Evolutionary conservation across 495 filamentous ascomycete genomes (phyloP).

Genomic region (Aspergillus hancockii): DNA sequence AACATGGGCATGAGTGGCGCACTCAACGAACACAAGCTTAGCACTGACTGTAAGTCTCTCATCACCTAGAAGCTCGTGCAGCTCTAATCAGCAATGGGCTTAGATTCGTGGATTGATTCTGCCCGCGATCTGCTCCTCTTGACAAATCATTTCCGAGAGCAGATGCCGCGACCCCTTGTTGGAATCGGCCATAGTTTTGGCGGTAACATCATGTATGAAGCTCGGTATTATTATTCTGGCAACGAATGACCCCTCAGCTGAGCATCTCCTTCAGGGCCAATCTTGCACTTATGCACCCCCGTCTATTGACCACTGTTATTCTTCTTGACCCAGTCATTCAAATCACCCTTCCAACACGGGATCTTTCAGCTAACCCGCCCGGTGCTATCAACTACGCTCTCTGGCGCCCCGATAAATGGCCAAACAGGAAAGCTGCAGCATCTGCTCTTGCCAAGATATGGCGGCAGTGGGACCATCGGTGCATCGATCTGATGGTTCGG

Average conservation of each 20-base stretch:
- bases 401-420: constrained; percentile 7
- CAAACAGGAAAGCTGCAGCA: constrained; percentile 1
- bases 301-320: constrained; percentile 9
- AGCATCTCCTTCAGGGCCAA: not conserved
- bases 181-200: constrained; percentile 16
- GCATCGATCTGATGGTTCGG: not conserved
- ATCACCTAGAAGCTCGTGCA: not conserved
- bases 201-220: not conserved
- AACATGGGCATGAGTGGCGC: constrained; percentile 6
- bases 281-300: constrained; percentile 7
- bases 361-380: not conserved
- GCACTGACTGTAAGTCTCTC: constrained; percentile 9
- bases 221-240: not conserved
- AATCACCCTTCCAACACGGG: not conserved
- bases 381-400: not conserved
- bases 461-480: constrained; percentile 6
- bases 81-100: not conserved
- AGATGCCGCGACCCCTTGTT: constrained; percentile 13
- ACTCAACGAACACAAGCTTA: constrained; percentile 10
- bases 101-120: constrained; percentile 12
- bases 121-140: constrained; percentile 10
- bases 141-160: constrained; percentile 9
- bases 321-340: constrained; percentile 13
- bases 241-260: not conserved
- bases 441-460: not conserved